Base-by-base conservation (phyloP, 75 land plant genomes). In the Isoetes taiwanensis region DNA sequence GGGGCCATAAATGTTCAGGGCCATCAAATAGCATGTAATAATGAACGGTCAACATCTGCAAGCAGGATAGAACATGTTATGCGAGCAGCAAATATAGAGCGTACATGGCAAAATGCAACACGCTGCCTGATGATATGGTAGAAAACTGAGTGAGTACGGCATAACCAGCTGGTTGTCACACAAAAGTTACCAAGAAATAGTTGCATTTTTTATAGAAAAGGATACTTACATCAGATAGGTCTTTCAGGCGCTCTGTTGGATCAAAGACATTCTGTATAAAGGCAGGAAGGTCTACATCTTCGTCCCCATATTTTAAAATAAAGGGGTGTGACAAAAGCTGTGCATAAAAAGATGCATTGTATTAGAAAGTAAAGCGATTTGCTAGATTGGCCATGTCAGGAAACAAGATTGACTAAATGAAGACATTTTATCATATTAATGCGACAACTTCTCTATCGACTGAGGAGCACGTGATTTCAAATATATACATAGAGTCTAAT, bases 1-100 rank as follows among this genome's bases (percentile, higher is more conserved):
- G 86, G 26, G 77, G 79, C 98, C 98, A 93, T 39, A 71, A 66
- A 9, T 71, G 78, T 50, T 81, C 83, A 30, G 82, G 28, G 23
- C 98, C 98, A 70, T 93, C 86, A 71, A 93, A 93, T 28, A 93
- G 79, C 67, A 93, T 55, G 77, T 93, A 93, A 59, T 93, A 93
- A 62, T 93, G 98, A 33, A 93, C 81, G 6, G 96, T 73, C 42
- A 93, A 83, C 96, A 93, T 93, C 98, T 91, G 85, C 24, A 4
- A 20, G 2, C 24, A 28, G 24, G 41, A 8, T 1, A 14, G 17
- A 38, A 60, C 56, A 20, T 16, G 14, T 20, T 10, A 25, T 28
- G 2, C 20, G 25, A 27, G 24, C 30, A 20, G 30, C 24, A 54
- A 28, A 38, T 37, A 37, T 10, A 10, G 39, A 37, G 14, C 39